Evolutionary conservation across 2,329 filamentous ascomycete genomes (phyloP), one percentile per base, ranked within the genome.

Genomic region (Trichoderma semiorbis): DNA sequence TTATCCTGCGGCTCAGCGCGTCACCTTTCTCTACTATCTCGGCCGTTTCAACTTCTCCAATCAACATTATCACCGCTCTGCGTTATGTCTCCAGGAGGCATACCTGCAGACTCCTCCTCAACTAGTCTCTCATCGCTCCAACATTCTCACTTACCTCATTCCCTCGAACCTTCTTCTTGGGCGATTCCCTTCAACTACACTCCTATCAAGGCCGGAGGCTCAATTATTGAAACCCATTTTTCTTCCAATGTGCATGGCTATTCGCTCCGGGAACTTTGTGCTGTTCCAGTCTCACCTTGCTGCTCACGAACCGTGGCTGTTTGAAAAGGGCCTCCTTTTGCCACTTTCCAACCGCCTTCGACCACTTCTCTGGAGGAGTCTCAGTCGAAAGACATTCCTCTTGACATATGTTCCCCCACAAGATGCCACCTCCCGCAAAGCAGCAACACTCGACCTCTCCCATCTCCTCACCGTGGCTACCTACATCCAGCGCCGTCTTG

Each of bases 1-100:
- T 66, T 98, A 97, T 78, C 94, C 95, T 3, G 93, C 93, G 26
- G 88, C 92, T 7, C 93, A 98, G 79, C 90, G 94, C 63, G 94
- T 97, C 65, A 97, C 94, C 4, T 98, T 95, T 77, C 90, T 98
- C 16, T 98, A 97, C 83, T 97, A 97, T 79, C 90, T 98, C 7
- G 95, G 95, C 21, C 91, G 94, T 72, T 98, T 95, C 82, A 90
- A 95, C 78, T 94, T 97, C 79, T 90, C 93, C 74, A 95, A 93
- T 80, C 92, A 90, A 75, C 91, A 97, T 78, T 97, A 94, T 80
- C 89, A 89, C 73, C 90, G 92, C 30, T 94, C 95, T 0, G 89
- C 91, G 67, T 84, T 89, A 63, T 93, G 92, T 43, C 84, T 98
- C 7, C 89, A 97, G 77, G 87, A 91, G 30, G 93, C 95, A 3